Conservation (phyloP, 148 eudicot species). For the Chenopodium berlandieri region DNA sequence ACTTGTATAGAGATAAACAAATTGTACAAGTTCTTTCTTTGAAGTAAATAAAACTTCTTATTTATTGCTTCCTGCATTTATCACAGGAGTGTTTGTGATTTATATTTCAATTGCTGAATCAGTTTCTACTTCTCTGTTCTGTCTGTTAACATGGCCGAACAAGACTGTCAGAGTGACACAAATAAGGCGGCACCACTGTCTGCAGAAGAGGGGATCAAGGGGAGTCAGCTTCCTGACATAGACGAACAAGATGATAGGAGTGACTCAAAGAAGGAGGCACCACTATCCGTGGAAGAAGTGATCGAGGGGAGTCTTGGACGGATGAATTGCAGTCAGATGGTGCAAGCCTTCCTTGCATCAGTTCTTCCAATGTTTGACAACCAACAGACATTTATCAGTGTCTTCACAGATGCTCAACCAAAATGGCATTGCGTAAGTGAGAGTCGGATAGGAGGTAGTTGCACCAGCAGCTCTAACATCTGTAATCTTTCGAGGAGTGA, state of each 20-base stretch:
- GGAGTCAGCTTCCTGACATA: slow-evolving; percentile 16
- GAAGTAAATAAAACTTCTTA: background rate
- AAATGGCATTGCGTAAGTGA: slow-evolving; percentile 23
- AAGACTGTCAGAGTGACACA: slow-evolving; percentile 7
- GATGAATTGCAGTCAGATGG: slow-evolving; percentile 21
- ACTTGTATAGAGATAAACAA: background rate
- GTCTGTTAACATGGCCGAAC: slow-evolving; percentile 23
- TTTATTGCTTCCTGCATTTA: background rate
- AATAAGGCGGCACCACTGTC: background rate
- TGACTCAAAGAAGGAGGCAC: background rate
- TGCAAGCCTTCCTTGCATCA: slow-evolving; percentile 28
- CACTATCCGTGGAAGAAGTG: slow-evolving; percentile 25
- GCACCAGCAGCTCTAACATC: slow-evolving; percentile 10
- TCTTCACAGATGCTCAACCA: slow-evolving; percentile 27
- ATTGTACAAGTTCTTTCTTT: background rate
- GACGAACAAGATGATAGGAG: slow-evolving; percentile 12
- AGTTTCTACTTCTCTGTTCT: background rate
- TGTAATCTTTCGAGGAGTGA: slow-evolving; percentile 21
- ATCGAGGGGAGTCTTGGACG: slow-evolving; percentile 27
- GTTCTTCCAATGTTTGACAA: slow-evolving; percentile 25
- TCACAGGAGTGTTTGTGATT: background rate
- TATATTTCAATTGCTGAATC: background rate
- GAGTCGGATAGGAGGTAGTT: background rate
- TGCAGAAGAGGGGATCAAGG: slow-evolving; percentile 27
- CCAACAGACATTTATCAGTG: slow-evolving; percentile 31